Conservation (phyloP, 495 filamentous ascomycete species). For the Daldinia decipiens region DNA sequence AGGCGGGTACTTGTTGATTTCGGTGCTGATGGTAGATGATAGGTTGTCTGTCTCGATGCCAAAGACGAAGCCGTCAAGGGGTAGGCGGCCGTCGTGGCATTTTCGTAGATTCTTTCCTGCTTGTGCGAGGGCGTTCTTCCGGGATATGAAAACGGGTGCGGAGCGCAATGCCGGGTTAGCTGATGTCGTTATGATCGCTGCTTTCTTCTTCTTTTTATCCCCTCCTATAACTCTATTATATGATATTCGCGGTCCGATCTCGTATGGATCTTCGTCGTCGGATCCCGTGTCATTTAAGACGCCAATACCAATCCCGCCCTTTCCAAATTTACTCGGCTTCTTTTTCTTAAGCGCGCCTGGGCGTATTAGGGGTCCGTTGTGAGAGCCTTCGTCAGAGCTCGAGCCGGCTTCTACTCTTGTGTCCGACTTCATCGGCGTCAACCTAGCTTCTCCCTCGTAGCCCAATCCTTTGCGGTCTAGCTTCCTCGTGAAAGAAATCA, state of each 20-base stretch:
- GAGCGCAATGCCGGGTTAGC: conserved; percentile 71
- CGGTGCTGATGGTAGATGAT: conserved; percentile 61
- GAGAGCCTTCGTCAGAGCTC: conserved; percentile 64
- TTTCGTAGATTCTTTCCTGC: conserved; percentile 70
- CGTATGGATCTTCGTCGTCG: conserved; percentile 97
- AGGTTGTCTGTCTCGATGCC: conserved; percentile 65
- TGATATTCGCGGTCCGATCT: conserved; percentile 88
- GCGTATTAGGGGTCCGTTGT: conserved; percentile 47
- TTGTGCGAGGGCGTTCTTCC: conserved; percentile 70
- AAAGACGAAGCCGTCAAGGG: conserved; percentile 86
- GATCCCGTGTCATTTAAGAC: conserved; percentile 94
- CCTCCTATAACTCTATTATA: conserved; percentile 87
- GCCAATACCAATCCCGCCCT: conserved; percentile 85
- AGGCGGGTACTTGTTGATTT: conserved; percentile 75
- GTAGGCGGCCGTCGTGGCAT: conserved; percentile 89
- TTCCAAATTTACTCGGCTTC: conserved; percentile 60
- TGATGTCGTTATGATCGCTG: conserved; percentile 52
- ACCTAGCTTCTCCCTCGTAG: conserved; percentile 71
- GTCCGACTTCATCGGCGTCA: conserved; percentile 48
- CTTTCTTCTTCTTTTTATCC: conserved; percentile 84
- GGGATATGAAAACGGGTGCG: conserved; percentile 82
- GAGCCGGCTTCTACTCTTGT: conserved; percentile 46
- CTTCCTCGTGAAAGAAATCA: conserved; percentile 82
- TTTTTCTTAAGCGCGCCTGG: conserved; percentile 50
- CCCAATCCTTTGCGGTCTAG: conserved; percentile 85